Base-by-base conservation (phyloP, 2,329 filamentous ascomycete genomes). In the Macrophomina phaseolina region DNA sequence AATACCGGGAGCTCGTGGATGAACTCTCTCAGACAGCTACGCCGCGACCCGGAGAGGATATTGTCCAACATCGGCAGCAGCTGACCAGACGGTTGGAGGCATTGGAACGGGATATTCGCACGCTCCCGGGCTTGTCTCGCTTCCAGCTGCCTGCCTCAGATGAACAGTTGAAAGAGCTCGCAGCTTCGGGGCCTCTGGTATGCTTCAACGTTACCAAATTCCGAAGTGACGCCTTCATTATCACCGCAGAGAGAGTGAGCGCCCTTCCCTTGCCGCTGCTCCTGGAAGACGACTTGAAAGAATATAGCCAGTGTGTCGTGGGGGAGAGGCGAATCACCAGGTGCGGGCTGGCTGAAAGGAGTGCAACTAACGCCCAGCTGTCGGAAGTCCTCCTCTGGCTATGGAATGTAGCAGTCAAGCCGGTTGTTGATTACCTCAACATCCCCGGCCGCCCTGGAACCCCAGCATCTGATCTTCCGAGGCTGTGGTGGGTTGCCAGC, bases 211-310 rank as follows among this genome's bases (percentile, higher is more conserved):
- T 67, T n/a, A 64, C 61, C 4, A 34, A 58, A 11, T 42, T 60
- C 5, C 18, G 67, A 18, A 65, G 55, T 51, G 67, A 69, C 55
- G 70, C 69, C 4, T 34, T 71, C 8, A 67, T 71, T 28, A 64
- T 70, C 14, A 70, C 68, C 5, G 28, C 40, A 11, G 40, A 51
- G 5, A 52, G 8, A 7, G 56, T 70, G 23, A 23, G 23, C 23
- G 23, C 23, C 23, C 23, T 23, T 23, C 23, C 23, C 23, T 23
- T 23, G 23, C 23, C 23, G 23, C 23, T 23, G 23, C 23, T 23
- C 23, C 23, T 23, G 23, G 23, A 23, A 23, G 23, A 23, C 23
- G 23, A 23, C 23, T 23, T 23, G 23, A 23, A 23, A 23, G 23
- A 23, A 23, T 23, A 23, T 23, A 23, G 23, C 23, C 23, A 23